Evolutionary conservation across 257 asterid genomes (phyloP), one percentile per base, ranked within the genome.

Genomic region (Penstemon eatonii): DNA sequence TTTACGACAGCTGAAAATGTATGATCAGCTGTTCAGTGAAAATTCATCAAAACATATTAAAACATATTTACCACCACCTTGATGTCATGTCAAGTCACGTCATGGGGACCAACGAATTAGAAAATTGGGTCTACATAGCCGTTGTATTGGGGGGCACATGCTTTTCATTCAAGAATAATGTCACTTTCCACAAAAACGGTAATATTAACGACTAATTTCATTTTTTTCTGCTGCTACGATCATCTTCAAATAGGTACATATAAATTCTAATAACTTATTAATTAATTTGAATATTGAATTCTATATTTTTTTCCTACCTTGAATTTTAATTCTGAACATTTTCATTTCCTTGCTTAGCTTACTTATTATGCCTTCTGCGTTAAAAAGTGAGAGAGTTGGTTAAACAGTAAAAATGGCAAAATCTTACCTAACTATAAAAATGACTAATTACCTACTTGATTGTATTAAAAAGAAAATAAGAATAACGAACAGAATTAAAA

Each of bases 101-200:
- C 33, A 45, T 3, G 38, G 36, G 18, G 52, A 10, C 1, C 5
- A 55, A 33, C 2, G 9, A 10, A 40, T 15, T 10, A 43, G 40
- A 11, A 3, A 2, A 18, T 47, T 6, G 71, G 56, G 67, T 66
- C 5, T 46, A 63, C 46, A 5, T 58, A 65, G 69, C 76, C 78
- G 83, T 77, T 83, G 60, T 78, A n/a, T 61, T 59, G 25, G 69
- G 68, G 66, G 7, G 6, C 68, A 72, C 81, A 72, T 51, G 70
- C 71, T 73, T 4, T 8, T 13, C 40, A 42, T 47, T 71, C 67
- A 50, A 56, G 62, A 25, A 74, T 64, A 25, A 74, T 64, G 79
- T 77, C 83, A 51, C 70, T 78, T 66, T 81, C 89, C 49, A 5
- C 71, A 79, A 72, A 79, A 72, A 25, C 78, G 82, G 77, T 66